These are phyloP conservation scores for Phaeoacremonium minimum DNA, from an alignment of 2,329 filamentous ascomycete species.

Conservation along the genomic window DNA sequence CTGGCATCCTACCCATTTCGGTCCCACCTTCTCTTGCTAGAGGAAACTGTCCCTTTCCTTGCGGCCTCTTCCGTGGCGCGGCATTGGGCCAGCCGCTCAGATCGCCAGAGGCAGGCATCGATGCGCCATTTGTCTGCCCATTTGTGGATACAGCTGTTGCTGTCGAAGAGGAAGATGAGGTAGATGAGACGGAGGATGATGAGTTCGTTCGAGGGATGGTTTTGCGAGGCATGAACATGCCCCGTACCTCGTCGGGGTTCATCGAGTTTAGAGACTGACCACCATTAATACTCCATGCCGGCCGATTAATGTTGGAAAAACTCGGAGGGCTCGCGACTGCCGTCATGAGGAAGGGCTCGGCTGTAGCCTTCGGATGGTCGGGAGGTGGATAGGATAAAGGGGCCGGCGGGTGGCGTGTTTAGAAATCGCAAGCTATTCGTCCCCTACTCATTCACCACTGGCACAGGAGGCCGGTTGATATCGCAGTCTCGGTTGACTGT, in stretches of 20 bases:
- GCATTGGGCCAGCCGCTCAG: conserved; percentile 46
- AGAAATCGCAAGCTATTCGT: too few relatives aligned
- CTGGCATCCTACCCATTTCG: conserved; percentile 40
- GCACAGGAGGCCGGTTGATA: conserved; percentile 1
- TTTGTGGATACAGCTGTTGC: conserved; percentile 62
- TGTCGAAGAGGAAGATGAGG: conserved; percentile 52
- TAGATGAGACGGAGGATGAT: conserved; percentile 77
- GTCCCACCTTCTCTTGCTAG: conserved; percentile 41
- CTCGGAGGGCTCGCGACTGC: conserved; percentile 63
- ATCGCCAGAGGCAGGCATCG: conserved; percentile 40
- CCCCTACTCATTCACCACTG: conserved; percentile 4
- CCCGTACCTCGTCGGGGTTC: conserved; percentile 78
- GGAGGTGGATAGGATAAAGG: conserved; percentile 14
- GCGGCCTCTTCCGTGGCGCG: conserved; percentile 46
- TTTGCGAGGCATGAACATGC: conserved; percentile 89
- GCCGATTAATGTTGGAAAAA: conserved; percentile 59
- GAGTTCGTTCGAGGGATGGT: conserved; percentile 83
- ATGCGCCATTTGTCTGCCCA: conserved; percentile 58
- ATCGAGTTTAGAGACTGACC: conserved; percentile 55
- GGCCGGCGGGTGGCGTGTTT: conserved; percentile 9
- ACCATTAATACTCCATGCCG: conserved; percentile 62
- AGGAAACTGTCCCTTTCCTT: conserved; percentile 46
- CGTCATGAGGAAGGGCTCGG: conserved; percentile 50
- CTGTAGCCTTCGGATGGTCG: conserved; percentile 8
- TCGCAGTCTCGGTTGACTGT: too few relatives aligned